Evolutionary conservation across 2,329 filamentous ascomycete species (phyloP), one percentile per base, ranked within the genome.

Genomic region (Akanthomyces dipterigenus): DNA sequence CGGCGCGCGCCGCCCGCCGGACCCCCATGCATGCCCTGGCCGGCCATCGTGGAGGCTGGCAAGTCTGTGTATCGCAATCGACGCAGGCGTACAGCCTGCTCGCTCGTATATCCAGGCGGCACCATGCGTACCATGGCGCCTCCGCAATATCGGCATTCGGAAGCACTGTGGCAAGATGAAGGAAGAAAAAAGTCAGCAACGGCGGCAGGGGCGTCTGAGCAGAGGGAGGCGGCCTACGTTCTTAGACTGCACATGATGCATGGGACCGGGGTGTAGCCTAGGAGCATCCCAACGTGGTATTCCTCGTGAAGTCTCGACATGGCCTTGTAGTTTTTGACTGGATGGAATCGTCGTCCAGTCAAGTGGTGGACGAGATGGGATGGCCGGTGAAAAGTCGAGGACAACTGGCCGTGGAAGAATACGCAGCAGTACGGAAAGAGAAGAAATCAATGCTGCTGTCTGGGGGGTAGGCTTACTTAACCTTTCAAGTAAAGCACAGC

Each of bases 71-170:
- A 61, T 49, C 59, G 59, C 16, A 61, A 26, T 42, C 31, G 59
- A 7, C 40, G 50, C n/a, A 55, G 42, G 28, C 45, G 31, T 11
- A 61, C 59, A 31, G 51, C 59, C 36, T 61, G 59, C 43, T 61
- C 59, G 34, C 59, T 61, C 43, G 59, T 61, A 31, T 24, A 50
- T 48, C 59, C 59, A 11, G 59, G 59, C 14, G 59, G 59, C 12
- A 61, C 59, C 59, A 61, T 61, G 58, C 58, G 50, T 12, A 59
- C 45, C 55, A 59, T 58, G 22, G 60, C 48, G 11, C 54, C 61
- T 40, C 40, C 61, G 61, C 49, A 55, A 31, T 59, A 55, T 24
- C 18, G 34, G 45, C 60, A 62, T 11, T 56, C 60, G 16, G 51
- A 38, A n/a, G 60, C 60, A 16, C 60, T 62, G 45, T 6, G 6